Evolutionary conservation across 805 yeast species (phyloP), one percentile per base, ranked within the genome.

Genomic region (Candida oleophila): DNA sequence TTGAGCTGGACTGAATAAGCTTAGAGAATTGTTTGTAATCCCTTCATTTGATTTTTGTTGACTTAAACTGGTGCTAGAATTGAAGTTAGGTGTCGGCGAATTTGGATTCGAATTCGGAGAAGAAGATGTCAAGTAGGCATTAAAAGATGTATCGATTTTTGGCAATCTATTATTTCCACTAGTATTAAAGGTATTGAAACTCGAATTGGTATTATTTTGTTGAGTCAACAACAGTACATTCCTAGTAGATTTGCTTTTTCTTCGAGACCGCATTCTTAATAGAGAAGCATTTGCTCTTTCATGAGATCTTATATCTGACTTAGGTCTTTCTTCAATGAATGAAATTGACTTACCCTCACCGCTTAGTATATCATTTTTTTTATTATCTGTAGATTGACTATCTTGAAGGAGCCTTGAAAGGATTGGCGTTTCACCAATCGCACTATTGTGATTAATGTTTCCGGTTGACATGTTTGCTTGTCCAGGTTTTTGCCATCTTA

Each of bases 261-360:
- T 65, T 48, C 87, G 69, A 37, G 79, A 78, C 48, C 77, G 71
- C 74, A 82, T 82, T 60, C 89, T 67, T 46, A 78, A 71, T 16
- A 83, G 56, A 0, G 87, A 82, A 0, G 87, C 87, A 55, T 81
- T 83, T 0, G 88, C 87, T 52, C 87, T 67, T 52, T 81, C 87
- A 33, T 73, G 68, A 1, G 86, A 79, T 45, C 82, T 65, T 5
- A 64, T 43, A 16, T 66, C 68, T 1, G 57, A 43, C 38, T 56
- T 60, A 4, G 68, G 68, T 12, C 53, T 49, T 15, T 66, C 69
- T 30, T 61, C 66, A 22, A 60, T 42, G 40, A 60, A 60, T 3
- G 56, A 37, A 5, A 56, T 44, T 4, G 39, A n/a, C 15, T 18
- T 19, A 22, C 33, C 33, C 25, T 39, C 42, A 14, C 33, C 3